phyloP scores from a whole-genome alignment of 1,284 basidiomycete genomes.

The Heterobasidion irregulare region DNA sequence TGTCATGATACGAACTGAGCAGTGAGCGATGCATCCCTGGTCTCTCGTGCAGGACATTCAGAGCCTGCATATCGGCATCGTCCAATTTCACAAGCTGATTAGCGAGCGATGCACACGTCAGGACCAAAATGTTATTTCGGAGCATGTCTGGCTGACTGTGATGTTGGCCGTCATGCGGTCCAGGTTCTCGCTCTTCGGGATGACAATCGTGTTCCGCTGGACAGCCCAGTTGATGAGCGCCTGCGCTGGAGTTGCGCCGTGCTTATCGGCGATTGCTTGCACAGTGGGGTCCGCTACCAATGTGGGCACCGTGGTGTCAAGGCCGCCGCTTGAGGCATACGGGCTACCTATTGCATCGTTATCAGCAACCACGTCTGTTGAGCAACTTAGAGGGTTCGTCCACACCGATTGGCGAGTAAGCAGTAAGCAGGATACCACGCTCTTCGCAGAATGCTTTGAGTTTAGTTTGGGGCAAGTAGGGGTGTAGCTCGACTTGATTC shows the following conservation, averaged over 20 bases:
- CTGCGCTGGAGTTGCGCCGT: slow-evolving; percentile 38
- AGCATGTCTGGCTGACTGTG: slow-evolving; percentile 17
- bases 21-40: slow-evolving; percentile 40
- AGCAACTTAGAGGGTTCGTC: neutral
- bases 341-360: neutral
- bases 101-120: no score
- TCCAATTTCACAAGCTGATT: slow-evolving; percentile 23
- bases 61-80: slow-evolving; percentile 27
- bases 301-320: neutral
- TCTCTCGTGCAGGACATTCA: slow-evolving; percentile 31
- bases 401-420: slow-evolving; percentile 44
- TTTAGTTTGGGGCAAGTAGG: slow-evolving; percentile 33
- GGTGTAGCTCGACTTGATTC: slow-evolving; percentile 44
- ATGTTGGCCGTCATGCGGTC: slow-evolving; percentile 41
- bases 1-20: slow-evolving; percentile 19
- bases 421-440: slow-evolving; percentile 39
- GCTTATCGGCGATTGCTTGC: slow-evolving; percentile 33
- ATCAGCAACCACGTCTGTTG: no score
- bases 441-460: slow-evolving; percentile 36
- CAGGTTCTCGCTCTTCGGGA: slow-evolving; percentile 43
- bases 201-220: slow-evolving; percentile 30
- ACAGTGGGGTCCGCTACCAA: slow-evolving; percentile 10
- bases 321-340: no score
- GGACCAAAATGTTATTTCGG: no score
- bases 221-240: slow-evolving; percentile 45